Percentiles rank a stretch among this genome's conserved stretches.
Conservation (phyloP, 2,329 filamentous ascomycete genomes). For the Colletotrichum liaoningense region DNA sequence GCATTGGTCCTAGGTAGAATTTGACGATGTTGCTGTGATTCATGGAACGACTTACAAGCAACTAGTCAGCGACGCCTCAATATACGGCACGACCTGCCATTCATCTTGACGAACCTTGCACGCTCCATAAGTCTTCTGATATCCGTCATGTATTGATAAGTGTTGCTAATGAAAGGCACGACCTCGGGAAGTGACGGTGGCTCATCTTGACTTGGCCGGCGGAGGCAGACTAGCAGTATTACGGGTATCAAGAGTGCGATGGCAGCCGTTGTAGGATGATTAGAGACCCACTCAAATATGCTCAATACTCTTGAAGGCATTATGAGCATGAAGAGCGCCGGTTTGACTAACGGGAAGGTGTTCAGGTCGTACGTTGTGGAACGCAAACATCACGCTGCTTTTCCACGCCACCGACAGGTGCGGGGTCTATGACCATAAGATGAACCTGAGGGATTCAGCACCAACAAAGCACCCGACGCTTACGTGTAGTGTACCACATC, state of each 20-base stretch:
- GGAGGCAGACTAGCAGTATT: neutral
- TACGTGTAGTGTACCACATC: neutral
- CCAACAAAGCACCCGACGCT: neutral
- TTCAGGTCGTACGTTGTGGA: neutral
- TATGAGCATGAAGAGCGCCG: neutral
- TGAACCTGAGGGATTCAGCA: neutral
- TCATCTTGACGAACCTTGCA: constrained; percentile 7
- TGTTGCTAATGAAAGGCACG: constrained; percentile 38
- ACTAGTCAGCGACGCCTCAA: neutral
- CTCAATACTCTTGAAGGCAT: neutral
- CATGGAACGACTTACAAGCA: constrained; percentile 1
- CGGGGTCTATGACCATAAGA: neutral
- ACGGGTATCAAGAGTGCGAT: neutral
- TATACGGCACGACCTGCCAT: too few species aligned
- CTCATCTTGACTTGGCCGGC: neutral
- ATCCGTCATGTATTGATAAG: constrained; percentile 36
- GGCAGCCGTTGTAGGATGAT: neutral
- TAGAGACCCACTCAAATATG: neutral
- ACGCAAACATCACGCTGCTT: neutral
- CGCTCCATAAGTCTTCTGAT: constrained; percentile 28
- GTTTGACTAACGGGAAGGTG: neutral
- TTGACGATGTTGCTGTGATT: constrained; percentile 20
- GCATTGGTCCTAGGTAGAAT: constrained; percentile 31
- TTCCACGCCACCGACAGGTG: neutral
- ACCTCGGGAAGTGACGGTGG: constrained; percentile 28